Percentiles rank a stretch among this genome's conserved stretches.
Conservation (phyloP, 2,329 filamentous ascomycete genomes). For the Diaporthe vaccinii region DNA sequence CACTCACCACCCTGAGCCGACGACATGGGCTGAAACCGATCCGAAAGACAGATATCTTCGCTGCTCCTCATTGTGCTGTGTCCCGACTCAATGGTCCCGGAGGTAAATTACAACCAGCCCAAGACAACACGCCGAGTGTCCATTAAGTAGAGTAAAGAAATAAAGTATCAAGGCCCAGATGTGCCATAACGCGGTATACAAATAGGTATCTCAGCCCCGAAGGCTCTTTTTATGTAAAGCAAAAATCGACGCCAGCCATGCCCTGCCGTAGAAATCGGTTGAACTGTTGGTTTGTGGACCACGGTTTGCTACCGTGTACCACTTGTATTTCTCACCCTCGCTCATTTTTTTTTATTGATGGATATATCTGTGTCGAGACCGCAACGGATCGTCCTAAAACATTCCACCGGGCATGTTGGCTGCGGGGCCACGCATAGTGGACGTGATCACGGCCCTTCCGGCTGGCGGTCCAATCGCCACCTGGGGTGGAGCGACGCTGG, state of each 20-base stretch:
- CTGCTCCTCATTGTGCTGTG: neutral
- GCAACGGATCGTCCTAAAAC: constrained; percentile 45
- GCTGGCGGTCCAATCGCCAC: constrained; percentile 51
- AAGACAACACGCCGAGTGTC: constrained; percentile 3
- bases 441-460: constrained; percentile 52
- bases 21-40: neutral
- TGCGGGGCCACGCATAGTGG: constrained; percentile 44
- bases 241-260: constrained; percentile 34
- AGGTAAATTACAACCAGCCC: neutral
- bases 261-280: constrained; percentile 17
- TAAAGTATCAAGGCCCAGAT: constrained; percentile 18
- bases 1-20: neutral
- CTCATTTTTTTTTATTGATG: neutral
- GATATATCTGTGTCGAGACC: neutral
- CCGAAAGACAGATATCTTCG: neutral
- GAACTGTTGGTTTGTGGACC: constrained; percentile 33
- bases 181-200: constrained; percentile 42
- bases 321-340: neutral
- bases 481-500: constrained; percentile 46
- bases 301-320: constrained; percentile 28
- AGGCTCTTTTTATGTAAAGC: constrained; percentile 42
- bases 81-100: neutral
- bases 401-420: constrained; percentile 52
- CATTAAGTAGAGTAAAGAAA: constrained; percentile 37
- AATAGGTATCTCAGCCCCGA: constrained; percentile 50